Evolutionary conservation across 2,329 filamentous ascomycete genomes (phyloP).

Genomic region (Elsinoe batatas): DNA sequence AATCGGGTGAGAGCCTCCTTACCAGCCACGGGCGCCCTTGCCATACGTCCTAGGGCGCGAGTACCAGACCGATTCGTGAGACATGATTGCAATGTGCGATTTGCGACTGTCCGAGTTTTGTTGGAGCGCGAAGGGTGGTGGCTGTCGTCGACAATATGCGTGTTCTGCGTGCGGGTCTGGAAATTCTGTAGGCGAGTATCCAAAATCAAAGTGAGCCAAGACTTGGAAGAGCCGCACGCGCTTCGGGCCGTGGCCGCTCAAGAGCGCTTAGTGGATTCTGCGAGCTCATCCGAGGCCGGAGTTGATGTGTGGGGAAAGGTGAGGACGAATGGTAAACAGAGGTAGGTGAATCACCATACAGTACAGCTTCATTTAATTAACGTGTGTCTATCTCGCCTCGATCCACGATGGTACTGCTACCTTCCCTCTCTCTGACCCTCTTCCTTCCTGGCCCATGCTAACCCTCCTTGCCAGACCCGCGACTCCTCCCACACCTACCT

Average conservation of each 20-base stretch:
- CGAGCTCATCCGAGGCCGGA: neutral
- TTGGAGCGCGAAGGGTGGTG: neutral
- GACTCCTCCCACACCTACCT: conserved; percentile 67
- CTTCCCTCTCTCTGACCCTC: too few species aligned
- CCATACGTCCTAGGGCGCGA: conserved; percentile 94
- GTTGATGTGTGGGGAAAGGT: neutral
- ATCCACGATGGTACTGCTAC: neutral
- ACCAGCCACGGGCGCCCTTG: conserved; percentile 92
- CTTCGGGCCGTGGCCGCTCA: neutral
- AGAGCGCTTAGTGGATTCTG: neutral
- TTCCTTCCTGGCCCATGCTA: neutral
- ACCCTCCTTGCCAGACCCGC: conserved; percentile 41
- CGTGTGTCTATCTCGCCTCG: neutral
- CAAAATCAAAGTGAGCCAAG: conserved; percentile 5
- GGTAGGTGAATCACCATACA: neutral
- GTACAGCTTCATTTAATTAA: too few species aligned
- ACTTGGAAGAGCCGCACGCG: neutral
- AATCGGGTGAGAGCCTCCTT: too few species aligned
- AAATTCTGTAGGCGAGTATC: conserved; percentile 11
- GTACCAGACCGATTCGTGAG: conserved; percentile 98
- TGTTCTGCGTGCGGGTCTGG: conserved; percentile 11
- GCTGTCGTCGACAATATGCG: neutral
- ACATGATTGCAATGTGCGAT: conserved; percentile 52
- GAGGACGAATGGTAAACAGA: neutral
- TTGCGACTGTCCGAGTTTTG: neutral